These are phyloP conservation scores for Lachancea lanzarotensis DNA, from an alignment of 805 yeast species.

Conservation along the genomic window DNA sequence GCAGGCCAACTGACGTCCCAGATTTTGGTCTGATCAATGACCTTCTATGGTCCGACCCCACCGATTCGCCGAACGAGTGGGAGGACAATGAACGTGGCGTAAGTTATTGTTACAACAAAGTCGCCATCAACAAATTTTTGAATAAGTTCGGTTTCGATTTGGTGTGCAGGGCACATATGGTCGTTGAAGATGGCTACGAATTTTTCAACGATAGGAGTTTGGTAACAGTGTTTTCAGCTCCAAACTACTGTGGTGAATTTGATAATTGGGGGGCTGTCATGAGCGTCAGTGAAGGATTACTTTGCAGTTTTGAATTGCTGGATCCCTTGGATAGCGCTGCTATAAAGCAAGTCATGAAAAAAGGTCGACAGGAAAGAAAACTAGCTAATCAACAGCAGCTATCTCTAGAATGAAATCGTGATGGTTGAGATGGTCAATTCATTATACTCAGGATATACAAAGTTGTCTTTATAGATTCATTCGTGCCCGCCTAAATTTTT, in stretches of 20 bases:
- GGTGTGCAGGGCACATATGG: conserved; percentile 83
- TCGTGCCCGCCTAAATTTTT: neutral
- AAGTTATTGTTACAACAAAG: conserved; percentile 68
- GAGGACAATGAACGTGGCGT: conserved; percentile 80
- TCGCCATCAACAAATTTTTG: conserved; percentile 65
- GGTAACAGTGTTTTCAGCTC: conserved; percentile 77
- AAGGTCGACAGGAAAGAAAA: conserved; percentile 83
- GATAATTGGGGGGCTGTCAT: conserved; percentile 97
- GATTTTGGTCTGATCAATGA: conserved; percentile 74
- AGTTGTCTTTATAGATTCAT: neutral
- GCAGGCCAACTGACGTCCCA: conserved; percentile 79
- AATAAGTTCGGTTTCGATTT: conserved; percentile 63
- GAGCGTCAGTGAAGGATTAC: conserved; percentile 88
- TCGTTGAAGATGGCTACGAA: conserved; percentile 83
- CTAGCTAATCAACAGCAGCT: conserved; percentile 41
- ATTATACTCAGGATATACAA: conserved; percentile 3
- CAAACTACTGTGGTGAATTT: conserved; percentile 52
- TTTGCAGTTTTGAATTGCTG: conserved; percentile 86
- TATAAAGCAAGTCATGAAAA: conserved; percentile 88
- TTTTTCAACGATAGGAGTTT: conserved; percentile 67
- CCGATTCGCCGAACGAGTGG: conserved; percentile 54
- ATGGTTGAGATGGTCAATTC: neutral
- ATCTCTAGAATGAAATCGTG: conserved; percentile 1
- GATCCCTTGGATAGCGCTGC: conserved; percentile 94
- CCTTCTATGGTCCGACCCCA: conserved; percentile 80